Conservation (phyloP, 1,139 yeast genomes). For the Yamadazyma sp. region DNA sequence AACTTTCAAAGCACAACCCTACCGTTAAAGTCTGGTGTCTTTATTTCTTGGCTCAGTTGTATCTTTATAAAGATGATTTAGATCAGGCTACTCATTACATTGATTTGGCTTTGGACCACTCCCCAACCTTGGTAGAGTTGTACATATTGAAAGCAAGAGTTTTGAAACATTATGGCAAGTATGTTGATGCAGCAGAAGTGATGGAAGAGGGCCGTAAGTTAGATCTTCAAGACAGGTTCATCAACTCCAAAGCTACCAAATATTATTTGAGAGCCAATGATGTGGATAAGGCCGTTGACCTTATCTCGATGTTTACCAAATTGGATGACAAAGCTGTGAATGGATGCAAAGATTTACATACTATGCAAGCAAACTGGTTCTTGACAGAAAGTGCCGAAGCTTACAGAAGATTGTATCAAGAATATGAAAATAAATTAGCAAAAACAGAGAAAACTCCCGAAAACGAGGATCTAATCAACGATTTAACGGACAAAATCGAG, state of each 20-base stretch:
- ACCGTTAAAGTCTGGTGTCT: conserved; percentile 69
- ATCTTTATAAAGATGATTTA: conserved; percentile 50
- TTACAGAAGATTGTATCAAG: conserved; percentile 43
- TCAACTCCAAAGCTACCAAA: conserved; percentile 85
- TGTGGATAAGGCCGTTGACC: conserved; percentile 71
- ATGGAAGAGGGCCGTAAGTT: conserved; percentile 73
- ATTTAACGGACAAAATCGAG: conserved; percentile 34
- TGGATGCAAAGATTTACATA: conserved; percentile 84
- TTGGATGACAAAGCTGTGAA: conserved; percentile 70
- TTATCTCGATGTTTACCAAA: conserved; percentile 79
- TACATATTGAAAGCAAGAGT: conserved; percentile 80
- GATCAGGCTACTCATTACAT: conserved; percentile 54
- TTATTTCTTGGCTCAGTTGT: conserved; percentile 82
- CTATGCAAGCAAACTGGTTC: conserved; percentile 93
- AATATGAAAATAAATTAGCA: conserved; percentile 19
- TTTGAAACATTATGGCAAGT: conserved; percentile 66
- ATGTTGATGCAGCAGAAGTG: conserved; percentile 56
- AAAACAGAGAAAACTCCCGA: conserved; percentile 10
- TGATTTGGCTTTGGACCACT: conserved; percentile 65
- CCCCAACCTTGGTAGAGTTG: conserved; percentile 83
- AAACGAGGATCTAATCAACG: conserved; percentile 29
- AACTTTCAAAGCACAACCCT: conserved; percentile 41
- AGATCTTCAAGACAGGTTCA: conserved; percentile 88
- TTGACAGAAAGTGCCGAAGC: conserved; percentile 84
- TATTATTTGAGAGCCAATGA: conserved; percentile 79